Evolutionary conservation across 768 basidiomycete species (phyloP).

Genomic region (Glaciozyma antarctica): DNA sequence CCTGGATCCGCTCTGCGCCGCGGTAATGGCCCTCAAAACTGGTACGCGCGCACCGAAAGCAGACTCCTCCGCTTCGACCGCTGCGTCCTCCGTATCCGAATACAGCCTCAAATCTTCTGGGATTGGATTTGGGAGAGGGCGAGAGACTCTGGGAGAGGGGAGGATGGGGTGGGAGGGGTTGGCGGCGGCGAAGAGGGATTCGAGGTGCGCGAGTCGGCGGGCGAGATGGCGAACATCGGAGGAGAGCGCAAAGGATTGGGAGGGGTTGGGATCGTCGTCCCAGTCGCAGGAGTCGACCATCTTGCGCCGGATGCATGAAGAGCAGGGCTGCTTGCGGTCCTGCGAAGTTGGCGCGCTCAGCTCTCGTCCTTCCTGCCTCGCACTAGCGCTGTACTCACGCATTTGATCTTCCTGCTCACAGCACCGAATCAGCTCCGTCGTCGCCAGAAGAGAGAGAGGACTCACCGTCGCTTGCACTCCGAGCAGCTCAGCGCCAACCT

Average conservation of each 20-base stretch:
- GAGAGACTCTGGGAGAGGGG: neutral
- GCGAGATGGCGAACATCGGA: constrained; percentile 21
- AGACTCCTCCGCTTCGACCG: constrained; percentile 23
- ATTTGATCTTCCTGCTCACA: constrained; percentile 22
- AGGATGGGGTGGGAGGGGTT: neutral
- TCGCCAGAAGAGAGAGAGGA: neutral
- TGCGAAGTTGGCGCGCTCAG: neutral
- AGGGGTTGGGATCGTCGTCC: constrained; percentile 4
- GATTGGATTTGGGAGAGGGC: neutral
- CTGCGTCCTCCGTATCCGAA: constrained; percentile 29
- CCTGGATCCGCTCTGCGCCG: constrained; percentile 2
- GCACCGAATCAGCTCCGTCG: neutral
- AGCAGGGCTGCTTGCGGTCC: constrained; percentile 17
- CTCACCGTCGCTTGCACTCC: constrained; percentile 15
- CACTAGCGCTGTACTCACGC: neutral
- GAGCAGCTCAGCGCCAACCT: constrained; percentile 15
- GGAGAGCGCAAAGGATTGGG: constrained; percentile 14
- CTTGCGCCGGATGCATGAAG: constrained; percentile 11
- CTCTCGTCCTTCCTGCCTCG: fast-evolving
- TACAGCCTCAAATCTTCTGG: neutral
- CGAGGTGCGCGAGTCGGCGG: constrained; percentile 27
- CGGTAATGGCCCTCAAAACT: constrained; percentile 18
- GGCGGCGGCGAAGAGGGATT: constrained; percentile 17
- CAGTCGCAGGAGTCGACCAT: constrained; percentile 1
- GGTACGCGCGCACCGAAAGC: constrained; percentile 26